Conservation (phyloP, 139 green algal species). For the Yamagishiella unicocca region DNA sequence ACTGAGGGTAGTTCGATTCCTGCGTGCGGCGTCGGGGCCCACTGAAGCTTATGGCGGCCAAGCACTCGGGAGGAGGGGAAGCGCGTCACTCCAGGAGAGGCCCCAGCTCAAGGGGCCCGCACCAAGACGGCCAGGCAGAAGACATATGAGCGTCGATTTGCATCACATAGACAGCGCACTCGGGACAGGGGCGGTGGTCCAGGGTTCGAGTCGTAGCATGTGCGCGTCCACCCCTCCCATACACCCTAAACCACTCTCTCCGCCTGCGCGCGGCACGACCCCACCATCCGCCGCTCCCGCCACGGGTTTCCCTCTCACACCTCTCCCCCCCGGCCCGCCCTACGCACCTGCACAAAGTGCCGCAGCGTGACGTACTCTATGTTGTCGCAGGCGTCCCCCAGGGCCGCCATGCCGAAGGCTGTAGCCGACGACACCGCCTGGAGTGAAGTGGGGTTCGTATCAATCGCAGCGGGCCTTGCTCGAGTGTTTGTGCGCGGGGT, state of each 20-base stretch:
- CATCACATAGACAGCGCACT: too few species aligned
- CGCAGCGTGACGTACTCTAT: not conserved
- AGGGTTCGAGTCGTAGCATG: too few species aligned
- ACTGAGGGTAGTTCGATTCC: not conserved
- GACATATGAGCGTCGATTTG: too few species aligned
- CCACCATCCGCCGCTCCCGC: too few species aligned
- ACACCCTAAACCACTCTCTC: too few species aligned
- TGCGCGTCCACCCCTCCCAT: too few species aligned
- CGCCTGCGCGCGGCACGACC: too few species aligned
- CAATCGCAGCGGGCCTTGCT: not conserved
- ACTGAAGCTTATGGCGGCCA: not conserved
- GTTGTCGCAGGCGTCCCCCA: not conserved
- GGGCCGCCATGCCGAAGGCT: not conserved
- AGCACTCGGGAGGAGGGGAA: not conserved
- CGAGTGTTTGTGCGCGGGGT: too few species aligned
- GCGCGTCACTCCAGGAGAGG: not conserved
- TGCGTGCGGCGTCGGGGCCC: not conserved
- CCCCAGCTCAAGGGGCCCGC: not conserved
- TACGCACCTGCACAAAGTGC: not conserved
- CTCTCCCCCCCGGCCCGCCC: not conserved
- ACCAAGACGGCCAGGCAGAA: too few species aligned
- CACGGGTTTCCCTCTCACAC: too few species aligned
- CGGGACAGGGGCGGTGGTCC: too few species aligned
- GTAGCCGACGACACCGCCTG: not conserved
- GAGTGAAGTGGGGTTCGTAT: too few species aligned